These are phyloP conservation scores for Plasmopara muralis DNA, from an alignment of 352 stramenopile genomes.

Conservation along the genomic window DNA sequence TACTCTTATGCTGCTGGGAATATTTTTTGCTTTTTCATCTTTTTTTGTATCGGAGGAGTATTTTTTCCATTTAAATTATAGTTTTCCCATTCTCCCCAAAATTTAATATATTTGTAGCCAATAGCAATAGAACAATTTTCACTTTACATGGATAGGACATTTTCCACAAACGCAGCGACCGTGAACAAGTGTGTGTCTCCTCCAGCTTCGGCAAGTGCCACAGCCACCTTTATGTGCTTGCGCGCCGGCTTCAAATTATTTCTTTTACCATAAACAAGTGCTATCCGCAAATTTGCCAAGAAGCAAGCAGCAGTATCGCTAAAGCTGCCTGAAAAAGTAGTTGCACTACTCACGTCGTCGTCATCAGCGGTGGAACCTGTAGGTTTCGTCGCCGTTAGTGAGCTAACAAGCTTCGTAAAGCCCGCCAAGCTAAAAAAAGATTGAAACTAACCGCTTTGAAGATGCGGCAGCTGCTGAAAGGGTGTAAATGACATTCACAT, in stretches of 20 bases:
- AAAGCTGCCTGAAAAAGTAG: constrained; percentile 18
- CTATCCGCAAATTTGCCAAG: constrained; percentile 55
- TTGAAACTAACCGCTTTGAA: constrained; percentile 25
- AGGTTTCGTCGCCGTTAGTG: constrained; percentile 22
- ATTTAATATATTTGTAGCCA: too few species aligned
- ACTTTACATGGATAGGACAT: constrained; percentile 43
- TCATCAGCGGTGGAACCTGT: constrained; percentile 8
- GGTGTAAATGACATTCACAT: constrained; percentile 19
- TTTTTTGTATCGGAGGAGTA: too few species aligned
- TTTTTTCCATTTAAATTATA: too few species aligned
- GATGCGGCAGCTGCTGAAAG: constrained; percentile 8
- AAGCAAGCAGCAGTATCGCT: constrained; percentile 30
- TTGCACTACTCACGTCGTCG: constrained; percentile 21
- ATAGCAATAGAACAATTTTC: constrained; percentile 12
- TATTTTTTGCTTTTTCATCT: too few species aligned
- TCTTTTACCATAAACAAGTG: constrained; percentile 52
- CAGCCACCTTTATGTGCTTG: too few species aligned
- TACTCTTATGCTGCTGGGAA: too few species aligned
- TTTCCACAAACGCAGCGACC: too few species aligned
- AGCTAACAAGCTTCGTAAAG: constrained; percentile 53
- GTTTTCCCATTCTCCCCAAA: too few species aligned
- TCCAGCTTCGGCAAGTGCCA: too few species aligned
- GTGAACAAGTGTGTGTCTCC: too few species aligned
- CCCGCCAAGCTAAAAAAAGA: constrained; percentile 53
- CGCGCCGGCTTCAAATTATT: too few species aligned